These are phyloP conservation scores for Solioccasus polychromus DNA, from an alignment of 768 basidiomycete species.

Conservation along the genomic window DNA sequence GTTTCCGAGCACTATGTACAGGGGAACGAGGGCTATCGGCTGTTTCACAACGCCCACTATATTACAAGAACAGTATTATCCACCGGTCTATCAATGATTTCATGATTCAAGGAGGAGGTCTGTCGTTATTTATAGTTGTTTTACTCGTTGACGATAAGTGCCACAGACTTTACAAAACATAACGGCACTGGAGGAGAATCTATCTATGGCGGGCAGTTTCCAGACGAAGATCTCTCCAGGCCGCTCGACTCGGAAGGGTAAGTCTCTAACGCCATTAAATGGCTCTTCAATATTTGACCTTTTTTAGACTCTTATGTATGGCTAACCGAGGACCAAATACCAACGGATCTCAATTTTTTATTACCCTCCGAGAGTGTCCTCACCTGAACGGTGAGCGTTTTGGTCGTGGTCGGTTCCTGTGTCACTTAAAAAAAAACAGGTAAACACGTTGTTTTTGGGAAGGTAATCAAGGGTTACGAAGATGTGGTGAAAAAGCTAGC, in stretches of 20 bases:
- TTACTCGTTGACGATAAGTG: background rate
- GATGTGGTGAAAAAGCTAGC: slow-evolving; percentile 58
- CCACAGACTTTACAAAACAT: slow-evolving; percentile 71
- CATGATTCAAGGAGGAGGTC: slow-evolving; percentile 81
- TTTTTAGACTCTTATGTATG: slow-evolving; percentile 75
- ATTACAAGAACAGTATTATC: slow-evolving; percentile 77
- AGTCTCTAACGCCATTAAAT: slow-evolving; percentile 17
- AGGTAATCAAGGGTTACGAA: slow-evolving; percentile 57
- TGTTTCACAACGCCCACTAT: slow-evolving; percentile 62
- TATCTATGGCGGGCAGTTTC: slow-evolving; percentile 73
- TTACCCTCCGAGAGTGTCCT: slow-evolving; percentile 73
- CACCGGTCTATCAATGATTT: slow-evolving; percentile 78
- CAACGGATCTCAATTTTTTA: slow-evolving; percentile 85
- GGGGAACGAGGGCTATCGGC: slow-evolving; percentile 78
- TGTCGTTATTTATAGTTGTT: slow-evolving; percentile 11
- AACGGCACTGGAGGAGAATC: slow-evolving; percentile 82
- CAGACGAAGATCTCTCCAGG: slow-evolving; percentile 70
- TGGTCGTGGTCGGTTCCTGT: background rate
- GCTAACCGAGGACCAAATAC: slow-evolving; percentile 84
- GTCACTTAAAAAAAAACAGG: slow-evolving; percentile 33
- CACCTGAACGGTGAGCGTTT: slow-evolving; percentile 62
- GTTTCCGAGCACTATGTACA: slow-evolving; percentile 84
- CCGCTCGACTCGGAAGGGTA: slow-evolving; percentile 65
- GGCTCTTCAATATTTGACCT: background rate
- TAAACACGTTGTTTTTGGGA: slow-evolving; percentile 58